These are phyloP conservation scores for Penicillium pulvis DNA, from an alignment of 495 filamentous ascomycete species.

Conservation along the genomic window DNA sequence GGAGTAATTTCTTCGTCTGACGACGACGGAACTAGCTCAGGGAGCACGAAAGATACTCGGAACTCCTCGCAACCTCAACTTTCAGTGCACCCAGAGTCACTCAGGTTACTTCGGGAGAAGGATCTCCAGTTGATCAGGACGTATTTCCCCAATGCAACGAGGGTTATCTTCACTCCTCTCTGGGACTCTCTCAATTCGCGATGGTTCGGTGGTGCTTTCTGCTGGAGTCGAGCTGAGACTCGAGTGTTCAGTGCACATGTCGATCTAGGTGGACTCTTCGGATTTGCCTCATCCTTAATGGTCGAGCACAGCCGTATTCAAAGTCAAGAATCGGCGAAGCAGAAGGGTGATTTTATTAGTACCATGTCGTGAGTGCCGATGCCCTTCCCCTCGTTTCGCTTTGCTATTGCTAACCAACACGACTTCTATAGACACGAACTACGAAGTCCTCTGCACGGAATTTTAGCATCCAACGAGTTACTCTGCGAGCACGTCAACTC, in stretches of 20 bases:
- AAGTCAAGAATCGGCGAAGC: constrained; percentile 41
- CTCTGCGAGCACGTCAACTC: constrained; percentile 54
- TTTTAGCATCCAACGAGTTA: constrained; percentile 61
- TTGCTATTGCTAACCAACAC: not conserved
- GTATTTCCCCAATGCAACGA: constrained; percentile 28
- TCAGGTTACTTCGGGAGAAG: constrained; percentile 6
- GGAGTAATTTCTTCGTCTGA: constrained; percentile 14
- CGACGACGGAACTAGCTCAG: constrained; percentile 12
- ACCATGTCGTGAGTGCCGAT: constrained; percentile 49
- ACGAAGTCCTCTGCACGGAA: constrained; percentile 64
- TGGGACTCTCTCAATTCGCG: constrained; percentile 60
- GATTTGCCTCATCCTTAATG: constrained; percentile 63
- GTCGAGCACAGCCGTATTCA: constrained; percentile 56
- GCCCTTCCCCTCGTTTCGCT: not conserved
- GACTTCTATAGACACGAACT: constrained; percentile 56
- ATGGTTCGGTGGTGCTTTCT: constrained; percentile 63
- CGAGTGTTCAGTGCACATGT: constrained; percentile 25
- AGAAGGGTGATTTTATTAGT: constrained; percentile 66
- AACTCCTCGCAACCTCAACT: not conserved
- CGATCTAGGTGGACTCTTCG: constrained; percentile 41
- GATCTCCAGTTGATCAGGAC: constrained; percentile 27
- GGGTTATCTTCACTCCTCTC: constrained; percentile 54
- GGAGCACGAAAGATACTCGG: not conserved
- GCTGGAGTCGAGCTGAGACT: constrained; percentile 43
- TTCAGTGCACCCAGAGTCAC: constrained; percentile 1